A percentile compares a stretch with the other conserved stretches of the same genome.
Evolutionary conservation across 1,284 basidiomycete genomes (phyloP).

Genomic region (Ustilago bromivora): DNA sequence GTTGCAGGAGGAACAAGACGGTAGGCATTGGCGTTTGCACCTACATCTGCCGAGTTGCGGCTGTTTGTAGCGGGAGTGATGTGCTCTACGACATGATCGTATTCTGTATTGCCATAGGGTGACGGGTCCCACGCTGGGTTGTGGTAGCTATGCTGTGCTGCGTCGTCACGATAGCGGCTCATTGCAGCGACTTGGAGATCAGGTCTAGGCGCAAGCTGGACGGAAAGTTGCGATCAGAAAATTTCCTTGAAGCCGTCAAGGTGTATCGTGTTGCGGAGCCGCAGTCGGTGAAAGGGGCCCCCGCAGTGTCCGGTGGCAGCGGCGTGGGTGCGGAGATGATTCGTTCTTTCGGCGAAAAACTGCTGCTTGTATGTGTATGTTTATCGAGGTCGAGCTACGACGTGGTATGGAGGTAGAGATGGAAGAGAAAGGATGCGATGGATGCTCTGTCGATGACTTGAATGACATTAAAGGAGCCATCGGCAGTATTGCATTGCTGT

Average conservation of each 20-base stretch:
- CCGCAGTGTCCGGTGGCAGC: not conserved
- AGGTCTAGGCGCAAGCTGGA: not conserved
- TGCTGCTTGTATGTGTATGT: not conserved
- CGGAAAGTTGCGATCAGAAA: not conserved
- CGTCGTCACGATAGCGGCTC: conserved; percentile 38
- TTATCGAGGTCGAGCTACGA: not conserved
- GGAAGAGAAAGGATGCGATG: not conserved
- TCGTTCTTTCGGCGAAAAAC: not conserved
- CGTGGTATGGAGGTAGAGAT: not conserved
- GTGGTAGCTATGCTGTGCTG: conserved; percentile 42
- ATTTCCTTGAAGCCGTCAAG: not conserved
- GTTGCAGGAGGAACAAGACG: conserved; percentile 31
- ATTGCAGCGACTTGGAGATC: not conserved
- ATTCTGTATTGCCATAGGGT: conserved; percentile 32
- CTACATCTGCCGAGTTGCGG: conserved; percentile 39
- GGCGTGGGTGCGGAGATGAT: not conserved
- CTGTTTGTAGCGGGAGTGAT: conserved; percentile 6
- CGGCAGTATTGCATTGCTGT: conserved; percentile 3
- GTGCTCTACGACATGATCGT: conserved; percentile 28
- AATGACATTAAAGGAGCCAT: not conserved
- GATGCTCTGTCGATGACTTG: not conserved
- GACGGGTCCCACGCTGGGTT: conserved; percentile 42
- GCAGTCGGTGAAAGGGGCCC: not conserved
- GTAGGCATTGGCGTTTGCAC: conserved; percentile 43
- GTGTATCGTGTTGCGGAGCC: not conserved